A percentile compares a stretch with the other conserved stretches of the same genome.
phyloP scores from a whole-genome alignment of 257 asterid species.

The Parsonsia alboflavescens region DNA sequence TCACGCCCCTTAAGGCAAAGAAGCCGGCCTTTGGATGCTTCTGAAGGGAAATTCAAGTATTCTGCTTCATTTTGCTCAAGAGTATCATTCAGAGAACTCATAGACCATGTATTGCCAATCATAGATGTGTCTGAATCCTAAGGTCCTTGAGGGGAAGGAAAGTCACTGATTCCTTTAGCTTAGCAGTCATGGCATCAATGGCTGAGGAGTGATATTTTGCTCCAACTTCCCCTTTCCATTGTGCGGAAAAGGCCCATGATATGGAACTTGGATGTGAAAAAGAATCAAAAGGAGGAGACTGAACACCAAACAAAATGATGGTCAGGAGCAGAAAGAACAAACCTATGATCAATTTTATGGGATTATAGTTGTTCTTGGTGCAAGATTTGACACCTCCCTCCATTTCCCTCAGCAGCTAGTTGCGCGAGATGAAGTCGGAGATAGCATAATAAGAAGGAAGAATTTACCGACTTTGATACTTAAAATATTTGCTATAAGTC shows the following conservation, averaged over 20 bases:
- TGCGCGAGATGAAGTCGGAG: background rate
- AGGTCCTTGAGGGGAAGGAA: constrained; percentile 33
- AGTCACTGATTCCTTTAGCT: constrained; percentile 25
- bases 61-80: constrained; percentile 25
- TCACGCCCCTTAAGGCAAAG: constrained; percentile 30
- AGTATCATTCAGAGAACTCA: constrained; percentile 33
- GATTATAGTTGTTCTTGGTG: constrained; percentile 9
- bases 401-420: constrained; percentile 11
- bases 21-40: constrained; percentile 24
- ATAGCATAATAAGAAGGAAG: background rate
- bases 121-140: constrained; percentile 20
- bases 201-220: background rate
- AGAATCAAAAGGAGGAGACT: constrained; percentile 11
- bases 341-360: constrained; percentile 10
- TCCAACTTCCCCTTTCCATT: background rate
- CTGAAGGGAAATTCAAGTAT: constrained; percentile 31
- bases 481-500: background rate
- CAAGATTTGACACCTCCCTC: constrained; percentile 2
- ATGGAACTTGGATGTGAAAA: constrained; percentile 4
- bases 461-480: background rate
- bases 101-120: constrained; percentile 33
- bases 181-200: constrained; percentile 7
- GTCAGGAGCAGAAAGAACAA: constrained; percentile 10
- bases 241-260: constrained; percentile 6
- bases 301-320: constrained; percentile 14